These are phyloP conservation scores for Vickermania ingenoplastis DNA, from an alignment of 208 protist genomes.

Conservation along the genomic window DNA sequence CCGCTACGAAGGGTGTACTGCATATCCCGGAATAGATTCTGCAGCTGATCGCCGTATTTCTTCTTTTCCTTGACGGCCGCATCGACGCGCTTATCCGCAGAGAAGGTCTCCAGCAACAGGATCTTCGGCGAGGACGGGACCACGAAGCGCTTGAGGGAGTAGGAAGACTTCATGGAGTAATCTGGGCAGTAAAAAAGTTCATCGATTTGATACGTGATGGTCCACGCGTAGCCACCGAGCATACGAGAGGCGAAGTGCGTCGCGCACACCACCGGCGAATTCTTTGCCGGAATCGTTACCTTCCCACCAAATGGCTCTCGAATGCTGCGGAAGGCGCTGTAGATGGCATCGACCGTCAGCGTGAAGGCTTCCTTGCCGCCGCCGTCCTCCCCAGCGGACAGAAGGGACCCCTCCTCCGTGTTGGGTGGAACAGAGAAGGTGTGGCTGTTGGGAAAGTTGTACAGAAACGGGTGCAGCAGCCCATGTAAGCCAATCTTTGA, in stretches of 20 bases:
- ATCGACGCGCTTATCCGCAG: slow-evolving; percentile 18
- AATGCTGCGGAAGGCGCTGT: slow-evolving; percentile 74
- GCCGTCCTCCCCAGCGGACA: too few species aligned
- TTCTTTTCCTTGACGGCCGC: slow-evolving; percentile 6
- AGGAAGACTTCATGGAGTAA: slow-evolving; percentile 60
- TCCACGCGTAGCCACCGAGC: slow-evolving; percentile 71
- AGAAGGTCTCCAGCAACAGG: slow-evolving; percentile 51
- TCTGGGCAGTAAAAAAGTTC: slow-evolving; percentile 86
- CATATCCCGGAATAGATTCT: slow-evolving; percentile 66
- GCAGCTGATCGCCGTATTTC: slow-evolving; percentile 57
- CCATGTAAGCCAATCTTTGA: slow-evolving; percentile 74
- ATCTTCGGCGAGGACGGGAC: slow-evolving; percentile 67
- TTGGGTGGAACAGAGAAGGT: slow-evolving; percentile 33
- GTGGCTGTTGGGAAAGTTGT: slow-evolving; percentile 61
- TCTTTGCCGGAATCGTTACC: slow-evolving; percentile 41
- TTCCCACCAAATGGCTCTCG: slow-evolving; percentile 71
- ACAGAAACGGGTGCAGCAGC: slow-evolving; percentile 68
- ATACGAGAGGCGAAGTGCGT: slow-evolving; percentile 62
- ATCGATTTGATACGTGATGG: slow-evolving; percentile 83
- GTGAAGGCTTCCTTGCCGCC: slow-evolving; percentile 21
- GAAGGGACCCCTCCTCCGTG: slow-evolving; percentile 4
- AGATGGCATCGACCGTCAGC: slow-evolving; percentile 74
- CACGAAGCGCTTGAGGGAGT: slow-evolving; percentile 56
- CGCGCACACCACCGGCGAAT: slow-evolving; percentile 52
- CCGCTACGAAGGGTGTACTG: slow-evolving; percentile 77